Base-by-base conservation (phyloP, 78 protist genomes). In the Dictyostelium firmibasis region DNA sequence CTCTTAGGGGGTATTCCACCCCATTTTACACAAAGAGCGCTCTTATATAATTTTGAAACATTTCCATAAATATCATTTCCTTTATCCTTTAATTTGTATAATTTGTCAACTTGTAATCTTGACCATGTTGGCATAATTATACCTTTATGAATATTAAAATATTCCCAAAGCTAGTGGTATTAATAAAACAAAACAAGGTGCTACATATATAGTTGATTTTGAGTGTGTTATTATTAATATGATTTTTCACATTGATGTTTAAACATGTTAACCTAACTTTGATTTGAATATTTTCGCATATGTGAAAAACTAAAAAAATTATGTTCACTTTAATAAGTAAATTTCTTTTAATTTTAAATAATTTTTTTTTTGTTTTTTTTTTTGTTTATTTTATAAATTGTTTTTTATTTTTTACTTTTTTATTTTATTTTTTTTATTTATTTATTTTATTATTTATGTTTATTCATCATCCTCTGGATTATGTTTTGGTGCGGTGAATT, bases 391-490 rank as follows among this genome's bases (percentile, higher is more conserved):
- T 29, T 82, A 2, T 3, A n/a, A n/a, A n/a, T 82, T 82, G 18
- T 75, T 36, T 25, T 43, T 16, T 18, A 27, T 75, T 13, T 23
- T 18, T n/a, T 77, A 25, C 18, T 77, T 1, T 77, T 41, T 38
- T 14, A n/a, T 31, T 5, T 23, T 77, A 23, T 43, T 76, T 23
- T 38, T 38, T 38, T 38, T 38, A 2, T 38, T 72, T 13, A 13
- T 72, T 33, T 23, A 31, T 31, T 72, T 72, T 33, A 72, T 72
- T 72, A 29, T 29, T 41, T 44, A 9, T 44, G 23, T 81, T 82
- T 82, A 82, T 82, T 82, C 86, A 60, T 82, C 86, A 47, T 82
- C 86, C 29, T 44, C 69, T 50, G 62, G 69, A 20, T 44, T 60
- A 20, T 57, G 27, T 20, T 82, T 82, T 82, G 86, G 86, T 14